phyloP scores from a whole-genome alignment of 805 yeast genomes.

The Nakazawaea holstii region DNA sequence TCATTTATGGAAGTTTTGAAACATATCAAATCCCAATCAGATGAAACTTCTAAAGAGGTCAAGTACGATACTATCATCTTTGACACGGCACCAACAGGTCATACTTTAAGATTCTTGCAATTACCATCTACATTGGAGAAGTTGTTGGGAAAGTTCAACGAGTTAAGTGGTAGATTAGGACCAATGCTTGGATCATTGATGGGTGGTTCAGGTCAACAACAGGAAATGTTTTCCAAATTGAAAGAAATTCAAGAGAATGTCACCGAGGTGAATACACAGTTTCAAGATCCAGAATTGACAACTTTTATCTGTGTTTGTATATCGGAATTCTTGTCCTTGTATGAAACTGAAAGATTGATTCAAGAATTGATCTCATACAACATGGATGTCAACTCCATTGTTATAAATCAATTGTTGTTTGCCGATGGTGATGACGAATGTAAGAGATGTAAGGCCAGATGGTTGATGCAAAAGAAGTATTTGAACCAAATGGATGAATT shows the following conservation, averaged over 20 bases:
- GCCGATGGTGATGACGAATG: constrained; percentile 77
- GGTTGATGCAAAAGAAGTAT: constrained; percentile 95
- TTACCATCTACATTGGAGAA: constrained; percentile 90
- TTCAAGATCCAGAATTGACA: constrained; percentile 92
- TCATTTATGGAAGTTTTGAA: constrained; percentile 97
- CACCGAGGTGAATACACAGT: constrained; percentile 86
- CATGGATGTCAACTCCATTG: constrained; percentile 95
- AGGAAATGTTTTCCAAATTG: constrained; percentile 73
- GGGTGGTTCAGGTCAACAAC: constrained; percentile 46
- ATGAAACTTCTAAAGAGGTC: constrained; percentile 22
- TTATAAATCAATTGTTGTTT: constrained; percentile 88
- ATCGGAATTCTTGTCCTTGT: constrained; percentile 90
- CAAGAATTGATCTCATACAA: constrained; percentile 93
- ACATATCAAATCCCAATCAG: constrained; percentile 76
- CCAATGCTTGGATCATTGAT: constrained; percentile 81
- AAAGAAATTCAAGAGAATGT: constrained; percentile 78
- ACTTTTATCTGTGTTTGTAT: constrained; percentile 96
- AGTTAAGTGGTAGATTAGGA: constrained; percentile 80
- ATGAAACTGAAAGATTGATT: constrained; percentile 96
- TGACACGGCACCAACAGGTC: constrained; percentile 99
- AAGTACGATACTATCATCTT: constrained; percentile 86
- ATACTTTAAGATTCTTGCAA: constrained; percentile 90
- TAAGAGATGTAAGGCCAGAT: constrained; percentile 85
- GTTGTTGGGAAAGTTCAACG: constrained; percentile 80
- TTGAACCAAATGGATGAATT: constrained; percentile 92